Conservation (phyloP, 1,139 yeast species). For the Protomyces macrosporus region DNA sequence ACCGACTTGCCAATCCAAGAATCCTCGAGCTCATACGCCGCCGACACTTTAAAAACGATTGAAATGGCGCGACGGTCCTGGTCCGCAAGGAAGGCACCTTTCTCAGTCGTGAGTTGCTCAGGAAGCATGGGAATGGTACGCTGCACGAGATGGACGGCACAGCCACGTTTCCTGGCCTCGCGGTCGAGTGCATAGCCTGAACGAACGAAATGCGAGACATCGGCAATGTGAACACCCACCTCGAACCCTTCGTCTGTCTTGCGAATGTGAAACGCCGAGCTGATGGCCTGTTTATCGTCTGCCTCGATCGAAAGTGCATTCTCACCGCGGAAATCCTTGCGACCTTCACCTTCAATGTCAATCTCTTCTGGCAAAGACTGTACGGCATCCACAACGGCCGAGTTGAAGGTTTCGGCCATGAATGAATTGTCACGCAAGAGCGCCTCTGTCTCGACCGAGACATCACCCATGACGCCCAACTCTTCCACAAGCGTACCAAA, state of each 20-base stretch:
- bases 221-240: slow-evolving; percentile 73
- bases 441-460: slow-evolving; percentile 77
- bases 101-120: slow-evolving; percentile 49
- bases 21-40: slow-evolving; percentile 66
- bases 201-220: slow-evolving; percentile 64
- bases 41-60: slow-evolving; percentile 73
- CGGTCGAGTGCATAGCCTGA: slow-evolving; percentile 76
- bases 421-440: slow-evolving; percentile 90
- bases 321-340: slow-evolving; percentile 59
- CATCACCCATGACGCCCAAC: slow-evolving; percentile 74
- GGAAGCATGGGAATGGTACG: slow-evolving; percentile 67
- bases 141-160: slow-evolving; percentile 87
- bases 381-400: slow-evolving; percentile 44
- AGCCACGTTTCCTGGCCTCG: slow-evolving; percentile 83
- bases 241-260: slow-evolving; percentile 35
- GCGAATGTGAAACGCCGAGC: slow-evolving; percentile 39
- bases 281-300: slow-evolving; percentile 40
- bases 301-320: slow-evolving; percentile 54
- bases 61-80: slow-evolving; percentile 66
- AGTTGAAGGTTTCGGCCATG: slow-evolving; percentile 72
- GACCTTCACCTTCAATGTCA: slow-evolving; percentile 37
- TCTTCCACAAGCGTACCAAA: slow-evolving; percentile 89
- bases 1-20: slow-evolving; percentile 72
- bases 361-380: slow-evolving; percentile 37
- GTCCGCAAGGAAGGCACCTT: slow-evolving; percentile 59